phyloP scores from a whole-genome alignment of 208 protist species.

The Leptomonas seymouri region DNA sequence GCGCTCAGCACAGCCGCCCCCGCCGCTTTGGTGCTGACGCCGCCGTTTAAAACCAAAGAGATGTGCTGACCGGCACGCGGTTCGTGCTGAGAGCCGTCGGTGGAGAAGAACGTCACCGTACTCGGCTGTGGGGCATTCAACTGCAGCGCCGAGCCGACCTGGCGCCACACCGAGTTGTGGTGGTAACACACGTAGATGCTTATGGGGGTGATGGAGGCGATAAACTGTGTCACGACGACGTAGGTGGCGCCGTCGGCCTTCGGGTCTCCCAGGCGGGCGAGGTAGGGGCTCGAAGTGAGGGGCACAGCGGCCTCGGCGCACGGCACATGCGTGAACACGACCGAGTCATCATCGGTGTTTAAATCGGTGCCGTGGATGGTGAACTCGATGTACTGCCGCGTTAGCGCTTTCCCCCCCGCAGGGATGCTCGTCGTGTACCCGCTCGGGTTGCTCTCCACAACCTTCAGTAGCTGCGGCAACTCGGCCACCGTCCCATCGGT shows the following conservation, averaged over 20 bases:
- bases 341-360: constrained; percentile 36
- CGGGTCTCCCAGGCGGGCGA: constrained; percentile 45
- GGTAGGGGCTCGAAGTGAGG: constrained; percentile 37
- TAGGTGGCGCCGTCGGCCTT: constrained; percentile 42
- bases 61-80: constrained; percentile 84
- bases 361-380: constrained; percentile 62
- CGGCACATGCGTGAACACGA: constrained; percentile 73
- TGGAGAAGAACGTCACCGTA: constrained; percentile 36
- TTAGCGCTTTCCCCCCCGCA: constrained; percentile 15
- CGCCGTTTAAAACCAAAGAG: constrained; percentile 46
- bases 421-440: constrained; percentile 66
- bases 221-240: constrained; percentile 77
- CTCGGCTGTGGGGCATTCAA: constrained; percentile 50
- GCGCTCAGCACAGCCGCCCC: constrained; percentile 52
- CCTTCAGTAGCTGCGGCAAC: constrained; percentile 73
- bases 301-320: constrained; percentile 42
- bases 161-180: constrained; percentile 53
- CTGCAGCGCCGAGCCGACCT: constrained; percentile 56
- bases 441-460: constrained; percentile 63
- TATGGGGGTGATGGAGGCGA: constrained; percentile 13
- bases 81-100: constrained; percentile 19
- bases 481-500: constrained; percentile 76
- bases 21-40: constrained; percentile 3
- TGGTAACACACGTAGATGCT: constrained; percentile 72
- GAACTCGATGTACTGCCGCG: constrained; percentile 82